Evolutionary conservation across 768 basidiomycete genomes (phyloP).

Genomic region (Tricholomella constricta): DNA sequence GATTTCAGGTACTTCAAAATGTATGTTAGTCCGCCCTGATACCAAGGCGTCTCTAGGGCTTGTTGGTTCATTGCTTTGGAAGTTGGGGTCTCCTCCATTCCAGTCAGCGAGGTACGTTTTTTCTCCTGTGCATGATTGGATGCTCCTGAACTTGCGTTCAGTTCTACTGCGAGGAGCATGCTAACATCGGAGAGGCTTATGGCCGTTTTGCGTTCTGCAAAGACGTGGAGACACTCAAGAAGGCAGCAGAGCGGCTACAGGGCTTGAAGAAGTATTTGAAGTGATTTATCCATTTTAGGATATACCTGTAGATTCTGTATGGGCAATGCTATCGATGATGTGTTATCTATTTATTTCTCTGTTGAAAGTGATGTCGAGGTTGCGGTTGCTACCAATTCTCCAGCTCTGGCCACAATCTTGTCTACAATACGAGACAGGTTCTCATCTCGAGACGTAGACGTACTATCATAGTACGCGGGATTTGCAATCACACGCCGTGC

Average conservation of each 20-base stretch:
- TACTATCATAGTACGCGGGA: slow-evolving; percentile 80
- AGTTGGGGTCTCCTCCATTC: slow-evolving; percentile 89
- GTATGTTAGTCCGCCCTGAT: no score
- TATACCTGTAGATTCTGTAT: slow-evolving; percentile 5
- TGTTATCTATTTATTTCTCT: slow-evolving; percentile 2
- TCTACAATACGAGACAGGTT: slow-evolving; percentile 76
- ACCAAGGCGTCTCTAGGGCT: no score
- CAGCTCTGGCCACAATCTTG: slow-evolving; percentile 30
- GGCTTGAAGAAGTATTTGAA: slow-evolving; percentile 66
- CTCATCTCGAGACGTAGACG: slow-evolving; percentile 45
- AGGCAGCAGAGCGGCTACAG: slow-evolving; percentile 83
- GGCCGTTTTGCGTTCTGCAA: slow-evolving; percentile 96
- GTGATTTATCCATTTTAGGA: slow-evolving; percentile 8
- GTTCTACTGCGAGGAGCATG: slow-evolving; percentile 93
- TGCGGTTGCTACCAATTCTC: background rate
- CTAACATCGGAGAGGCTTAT: slow-evolving; percentile 82
- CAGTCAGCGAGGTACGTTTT: slow-evolving; percentile 83
- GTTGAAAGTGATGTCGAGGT: background rate
- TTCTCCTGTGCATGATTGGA: background rate
- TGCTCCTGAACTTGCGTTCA: slow-evolving; percentile 28
- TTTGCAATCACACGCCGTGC: slow-evolving; percentile 71
- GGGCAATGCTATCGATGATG: background rate
- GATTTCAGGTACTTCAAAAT: slow-evolving; percentile 94
- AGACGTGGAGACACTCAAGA: slow-evolving; percentile 79
- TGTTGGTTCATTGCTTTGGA: slow-evolving; percentile 95